Evolutionary conservation across 2,329 filamentous ascomycete species (phyloP).

Genomic region (Fusarium sp.): DNA sequence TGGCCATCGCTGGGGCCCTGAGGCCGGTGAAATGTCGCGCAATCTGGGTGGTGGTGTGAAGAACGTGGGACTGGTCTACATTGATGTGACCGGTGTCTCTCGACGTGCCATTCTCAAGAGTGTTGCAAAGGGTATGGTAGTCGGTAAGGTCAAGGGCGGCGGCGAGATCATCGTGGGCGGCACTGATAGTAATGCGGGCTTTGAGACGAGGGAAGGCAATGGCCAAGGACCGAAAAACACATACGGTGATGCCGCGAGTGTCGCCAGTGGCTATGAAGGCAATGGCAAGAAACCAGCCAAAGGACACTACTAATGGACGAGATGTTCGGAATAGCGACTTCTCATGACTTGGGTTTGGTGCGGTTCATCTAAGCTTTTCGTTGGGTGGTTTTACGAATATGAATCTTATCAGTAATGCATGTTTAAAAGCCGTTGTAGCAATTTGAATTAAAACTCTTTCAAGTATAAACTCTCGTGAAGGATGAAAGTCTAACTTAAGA

Average conservation of each 20-base stretch:
- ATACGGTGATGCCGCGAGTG: constrained; percentile 48
- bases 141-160: constrained; percentile 81
- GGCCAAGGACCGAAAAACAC: constrained; percentile 43
- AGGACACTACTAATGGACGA: constrained; percentile 33
- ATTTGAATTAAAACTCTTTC: not conserved
- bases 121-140: constrained; percentile 96
- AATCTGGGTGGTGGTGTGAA: constrained; percentile 88
- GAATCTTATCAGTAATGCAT: constrained; percentile 2
- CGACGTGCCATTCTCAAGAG: constrained; percentile 91
- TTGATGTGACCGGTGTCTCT: constrained; percentile 94
- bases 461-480: not conserved
- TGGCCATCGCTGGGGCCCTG: constrained; percentile 86
- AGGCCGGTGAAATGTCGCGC: constrained; percentile 83
- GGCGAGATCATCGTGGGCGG: constrained; percentile 81
- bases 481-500: not conserved
- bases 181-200: constrained; percentile 57
- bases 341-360: constrained; percentile 19
- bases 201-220: constrained; percentile 44
- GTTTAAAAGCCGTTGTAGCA: not conserved
- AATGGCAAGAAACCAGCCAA: constrained; percentile 53
- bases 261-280: constrained; percentile 47
- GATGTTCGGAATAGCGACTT: constrained; percentile 9
- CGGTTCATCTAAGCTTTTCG: constrained; percentile 9
- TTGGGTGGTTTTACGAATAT: constrained; percentile 7
- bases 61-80: constrained; percentile 97